Conservation (phyloP, 495 filamentous ascomycete genomes). For the Aspergillus sparsus region DNA sequence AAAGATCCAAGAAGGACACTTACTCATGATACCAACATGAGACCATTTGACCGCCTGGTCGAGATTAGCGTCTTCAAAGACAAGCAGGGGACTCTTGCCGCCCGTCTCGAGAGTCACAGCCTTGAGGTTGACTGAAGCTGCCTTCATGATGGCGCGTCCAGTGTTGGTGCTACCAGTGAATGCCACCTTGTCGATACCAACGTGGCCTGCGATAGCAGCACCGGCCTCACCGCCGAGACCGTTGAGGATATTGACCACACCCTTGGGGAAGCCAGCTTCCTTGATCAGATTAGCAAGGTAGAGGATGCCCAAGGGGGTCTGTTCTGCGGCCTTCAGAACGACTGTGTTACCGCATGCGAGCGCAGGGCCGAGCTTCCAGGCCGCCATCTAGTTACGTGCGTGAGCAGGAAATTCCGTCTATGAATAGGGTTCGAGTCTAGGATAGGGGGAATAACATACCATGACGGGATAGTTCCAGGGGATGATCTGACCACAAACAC, state of each 20-base stretch:
- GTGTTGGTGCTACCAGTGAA: conserved; percentile 89
- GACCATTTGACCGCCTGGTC: conserved; percentile 92
- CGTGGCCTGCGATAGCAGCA: conserved; percentile 74
- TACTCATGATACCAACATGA: conserved; percentile 68
- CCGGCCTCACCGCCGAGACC: conserved; percentile 80
- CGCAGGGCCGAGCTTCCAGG: conserved; percentile 92
- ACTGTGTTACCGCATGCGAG: conserved; percentile 86
- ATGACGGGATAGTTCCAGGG: conserved; percentile 76
- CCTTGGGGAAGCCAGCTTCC: conserved; percentile 90
- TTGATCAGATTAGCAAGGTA: conserved; percentile 82
- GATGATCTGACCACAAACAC: conserved; percentile 92
- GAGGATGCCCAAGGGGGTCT: conserved; percentile 85
- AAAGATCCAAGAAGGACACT: too few species aligned
- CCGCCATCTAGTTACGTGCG: conserved; percentile 61
- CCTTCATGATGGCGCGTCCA: conserved; percentile 91
- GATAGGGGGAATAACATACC: too few species aligned
- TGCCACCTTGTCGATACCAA: conserved; percentile 84
- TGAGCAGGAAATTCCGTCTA: too few species aligned
- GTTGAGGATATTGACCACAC: conserved; percentile 91
- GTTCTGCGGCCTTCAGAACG: conserved; percentile 87
- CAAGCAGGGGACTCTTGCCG: conserved; percentile 82
- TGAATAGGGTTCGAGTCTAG: too few species aligned
- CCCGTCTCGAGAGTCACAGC: conserved; percentile 95
- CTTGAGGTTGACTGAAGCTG: conserved; percentile 82
- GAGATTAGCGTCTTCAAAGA: conserved; percentile 87